Conservation (phyloP, 768 basidiomycete species). For the Coprinellus micaceus region DNA sequence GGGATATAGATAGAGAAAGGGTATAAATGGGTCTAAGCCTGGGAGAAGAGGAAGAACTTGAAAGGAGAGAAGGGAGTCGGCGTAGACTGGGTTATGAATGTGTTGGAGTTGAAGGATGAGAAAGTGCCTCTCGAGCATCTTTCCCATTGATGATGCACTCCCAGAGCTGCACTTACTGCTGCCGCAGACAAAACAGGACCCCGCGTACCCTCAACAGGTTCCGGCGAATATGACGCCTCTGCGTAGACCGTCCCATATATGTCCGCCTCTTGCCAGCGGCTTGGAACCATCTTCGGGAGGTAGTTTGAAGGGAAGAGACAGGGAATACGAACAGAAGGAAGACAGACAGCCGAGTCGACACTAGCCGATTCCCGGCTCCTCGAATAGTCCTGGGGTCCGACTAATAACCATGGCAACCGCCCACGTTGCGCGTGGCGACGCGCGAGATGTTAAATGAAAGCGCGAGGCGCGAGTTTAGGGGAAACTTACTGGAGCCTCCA, state of each 20-base stretch:
- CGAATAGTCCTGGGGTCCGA: neutral
- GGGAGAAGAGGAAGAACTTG: neutral
- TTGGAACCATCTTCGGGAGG: too few relatives aligned
- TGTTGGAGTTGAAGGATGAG: constrained; percentile 10
- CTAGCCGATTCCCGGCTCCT: neutral
- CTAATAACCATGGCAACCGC: neutral
- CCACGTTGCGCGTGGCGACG: neutral
- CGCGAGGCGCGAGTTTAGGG: too few relatives aligned
- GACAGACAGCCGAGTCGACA: neutral
- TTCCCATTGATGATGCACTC: neutral
- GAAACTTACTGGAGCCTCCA: too few relatives aligned
- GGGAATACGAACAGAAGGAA: neutral
- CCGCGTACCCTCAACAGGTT: neutral
- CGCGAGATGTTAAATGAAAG: neutral
- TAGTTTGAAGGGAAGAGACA: too few relatives aligned
- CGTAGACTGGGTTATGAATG: constrained; percentile 11
- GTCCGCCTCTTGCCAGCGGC: too few relatives aligned
- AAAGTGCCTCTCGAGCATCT: neutral
- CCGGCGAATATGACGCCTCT: neutral
- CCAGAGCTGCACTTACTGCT: neutral
- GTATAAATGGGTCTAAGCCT: neutral
- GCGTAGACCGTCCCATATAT: too few relatives aligned
- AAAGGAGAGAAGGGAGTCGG: neutral
- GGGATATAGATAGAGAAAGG: neutral
- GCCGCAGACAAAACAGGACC: neutral